Evolutionary conservation across 345 rosid species (phyloP), one percentile per base, ranked within the genome.

Genomic region (Carallia pectinifolia): DNA sequence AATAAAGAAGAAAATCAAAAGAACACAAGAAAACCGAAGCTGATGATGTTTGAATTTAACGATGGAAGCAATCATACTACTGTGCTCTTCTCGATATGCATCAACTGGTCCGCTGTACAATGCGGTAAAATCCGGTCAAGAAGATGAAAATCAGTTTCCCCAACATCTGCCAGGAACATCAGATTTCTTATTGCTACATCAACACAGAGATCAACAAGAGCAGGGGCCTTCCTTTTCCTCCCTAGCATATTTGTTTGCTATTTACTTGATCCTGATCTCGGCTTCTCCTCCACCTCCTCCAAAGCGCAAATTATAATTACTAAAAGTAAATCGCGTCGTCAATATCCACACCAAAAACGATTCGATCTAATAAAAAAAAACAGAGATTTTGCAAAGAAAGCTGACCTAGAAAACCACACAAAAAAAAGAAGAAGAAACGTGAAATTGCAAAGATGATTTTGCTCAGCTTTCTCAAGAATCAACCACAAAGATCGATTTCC

Each of bases 171-270:
- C 16, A 95, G 85, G 65, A 87, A 87, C 67, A 85, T 76, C 29
- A 88, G 67, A 70, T 95, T 84, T 62, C 74, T 82, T 52, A 89
- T 84, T 1, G 88, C 93, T 17, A 75, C 75, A 66, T 75, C 58
- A 33, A 95, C 77, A 65, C 97, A 92, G 50, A 95, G 95, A 71
- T 92, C 99, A 38, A 92, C 87, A 82, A 95, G 80, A 1, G 96
- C 86, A 38, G 90, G 96, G 54, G 86, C 79, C 73, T 76, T 62
- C 77, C 48, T 29, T 53, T 52, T 60, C 44, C 36, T 72, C 65
- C 50, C 40, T 15, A 4, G 34, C 73, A 78, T 73, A 59, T 12
- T 67, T 27, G 67, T 71, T 17, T 48, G 37, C 4, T 4, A 64
- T 12, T 44, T 12, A 12, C 16, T 44, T 12, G 50, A 44, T 44